Evolutionary conservation across 2,329 filamentous ascomycete genomes (phyloP), one percentile per base, ranked within the genome.

Genomic region (Cladosporium austrohemisphaericum): DNA sequence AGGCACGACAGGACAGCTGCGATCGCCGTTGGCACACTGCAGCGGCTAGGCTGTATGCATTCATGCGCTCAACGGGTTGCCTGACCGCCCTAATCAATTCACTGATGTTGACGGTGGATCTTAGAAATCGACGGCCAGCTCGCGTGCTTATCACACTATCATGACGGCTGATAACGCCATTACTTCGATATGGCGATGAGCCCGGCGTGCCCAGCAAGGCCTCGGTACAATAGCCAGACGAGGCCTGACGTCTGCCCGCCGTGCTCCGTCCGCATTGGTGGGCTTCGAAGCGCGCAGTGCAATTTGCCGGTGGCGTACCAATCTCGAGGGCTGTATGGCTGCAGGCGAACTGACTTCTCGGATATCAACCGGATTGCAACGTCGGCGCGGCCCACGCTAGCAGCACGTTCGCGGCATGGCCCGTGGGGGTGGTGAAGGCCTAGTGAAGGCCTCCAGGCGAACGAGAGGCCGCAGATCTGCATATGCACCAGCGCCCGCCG

Each of bases 391-490:
- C 6, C 6, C 25, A 26, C 25, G 25, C 25, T 11, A 26, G 25
- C 9, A 19, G 32, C 32, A 20, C 32, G 32, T 36, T 36, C 32
- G 16, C 32, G 32, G 14, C n/a, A n/a, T n/a, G n/a, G n/a, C n/a
- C n/a, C n/a, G n/a, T 35, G 32, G 32, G 32, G 32, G n/a, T n/a
- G n/a, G n/a, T n/a, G n/a, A n/a, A n/a, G n/a, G n/a, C n/a, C n/a
- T n/a, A n/a, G n/a, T n/a, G n/a, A n/a, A n/a, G n/a, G n/a, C n/a
- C n/a, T n/a, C n/a, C n/a, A n/a, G n/a, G n/a, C n/a, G n/a, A n/a
- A n/a, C n/a, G n/a, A n/a, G n/a, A n/a, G n/a, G n/a, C n/a, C n/a
- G 32, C 35, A 38, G 41, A 45, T 45, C 44, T 38, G 44, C 44
- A 45, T n/a, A 20, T 41, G 38, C 25, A 11, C 28, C 41, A 35